Evolutionary conservation across 257 asterid genomes (phyloP).

Genomic region (Solanum bulbocastanum): DNA sequence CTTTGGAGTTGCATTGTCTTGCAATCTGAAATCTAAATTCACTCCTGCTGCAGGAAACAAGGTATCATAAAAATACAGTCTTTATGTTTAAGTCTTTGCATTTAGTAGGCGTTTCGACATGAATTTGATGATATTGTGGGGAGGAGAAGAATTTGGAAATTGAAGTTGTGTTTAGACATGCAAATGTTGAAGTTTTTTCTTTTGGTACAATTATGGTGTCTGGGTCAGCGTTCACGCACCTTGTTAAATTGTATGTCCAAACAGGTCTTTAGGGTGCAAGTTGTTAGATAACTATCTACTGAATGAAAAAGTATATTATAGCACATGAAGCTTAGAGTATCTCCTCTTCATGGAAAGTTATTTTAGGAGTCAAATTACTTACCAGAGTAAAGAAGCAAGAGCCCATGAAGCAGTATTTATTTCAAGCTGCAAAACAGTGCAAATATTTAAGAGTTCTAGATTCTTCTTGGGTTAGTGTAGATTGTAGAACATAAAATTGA

Average conservation of each 20-base stretch:
- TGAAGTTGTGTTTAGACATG: background rate
- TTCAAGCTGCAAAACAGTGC: background rate
- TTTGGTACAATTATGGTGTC: background rate
- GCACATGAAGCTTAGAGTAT: background rate
- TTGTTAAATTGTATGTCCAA: background rate
- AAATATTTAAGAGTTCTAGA: background rate
- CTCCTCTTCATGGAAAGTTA: background rate
- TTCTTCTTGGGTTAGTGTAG: background rate
- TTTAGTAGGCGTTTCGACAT: background rate
- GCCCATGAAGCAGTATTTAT: background rate
- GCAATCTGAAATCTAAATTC: constrained; percentile 39
- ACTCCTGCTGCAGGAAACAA: constrained; percentile 37
- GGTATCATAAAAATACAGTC: constrained; percentile 10
- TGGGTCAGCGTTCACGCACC: background rate
- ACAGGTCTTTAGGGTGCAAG: background rate
- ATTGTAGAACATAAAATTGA: background rate
- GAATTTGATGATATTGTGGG: background rate
- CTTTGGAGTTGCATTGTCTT: constrained; percentile 62
- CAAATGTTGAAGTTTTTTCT: background rate
- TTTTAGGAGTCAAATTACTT: background rate
- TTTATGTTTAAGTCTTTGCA: background rate
- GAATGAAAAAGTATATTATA: background rate
- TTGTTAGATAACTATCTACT: background rate
- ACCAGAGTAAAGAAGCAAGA: background rate
- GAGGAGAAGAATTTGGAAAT: background rate